Percentiles rank a stretch among this genome's conserved stretches.
These are phyloP conservation scores for Penicillium roqueforti DNA, from an alignment of 495 filamentous ascomycete species.

Conservation along the genomic window DNA sequence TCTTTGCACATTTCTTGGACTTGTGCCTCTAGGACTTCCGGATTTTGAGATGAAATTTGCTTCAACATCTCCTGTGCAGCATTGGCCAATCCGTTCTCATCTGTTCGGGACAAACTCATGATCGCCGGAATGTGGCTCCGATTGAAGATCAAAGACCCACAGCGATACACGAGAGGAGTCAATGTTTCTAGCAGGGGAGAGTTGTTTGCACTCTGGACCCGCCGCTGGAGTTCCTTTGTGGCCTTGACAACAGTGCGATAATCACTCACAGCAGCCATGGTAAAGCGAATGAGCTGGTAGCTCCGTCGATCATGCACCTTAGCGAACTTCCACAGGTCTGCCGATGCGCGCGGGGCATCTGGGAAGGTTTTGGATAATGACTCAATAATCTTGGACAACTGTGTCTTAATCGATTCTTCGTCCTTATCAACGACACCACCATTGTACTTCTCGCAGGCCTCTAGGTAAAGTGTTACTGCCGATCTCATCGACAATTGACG, in stretches of 20 bases:
- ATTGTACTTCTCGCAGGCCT: conserved; percentile 79
- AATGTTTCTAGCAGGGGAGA: conserved; percentile 69
- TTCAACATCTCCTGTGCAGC: conserved; percentile 88
- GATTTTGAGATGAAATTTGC: conserved; percentile 84
- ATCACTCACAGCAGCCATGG: conserved; percentile 81
- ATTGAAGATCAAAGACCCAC: conserved; percentile 83
- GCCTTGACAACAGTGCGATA: conserved; percentile 86
- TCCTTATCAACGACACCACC: conserved; percentile 76
- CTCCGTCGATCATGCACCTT: conserved; percentile 86
- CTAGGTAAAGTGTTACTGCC: conserved; percentile 66
- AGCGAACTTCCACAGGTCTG: conserved; percentile 84
- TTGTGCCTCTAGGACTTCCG: conserved; percentile 85
- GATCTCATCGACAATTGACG: conserved; percentile 67
- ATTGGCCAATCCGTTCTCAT: conserved; percentile 69
- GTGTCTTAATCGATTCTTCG: conserved; percentile 60
- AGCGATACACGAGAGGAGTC: conserved; percentile 77
- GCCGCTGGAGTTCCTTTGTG: conserved; percentile 82
- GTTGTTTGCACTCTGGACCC: conserved; percentile 63
- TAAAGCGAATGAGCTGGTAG: conserved; percentile 83
- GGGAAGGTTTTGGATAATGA: conserved; percentile 70
- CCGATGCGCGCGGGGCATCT: conserved; percentile 59
- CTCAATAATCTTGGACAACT: conserved; percentile 62
- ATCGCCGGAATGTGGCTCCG: conserved; percentile 87
- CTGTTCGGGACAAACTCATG: conserved; percentile 76
- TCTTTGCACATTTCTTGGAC: conserved; percentile 87